Base-by-base conservation (phyloP, 106 monocot species). In the Phalaenopsis aphrodite region DNA sequence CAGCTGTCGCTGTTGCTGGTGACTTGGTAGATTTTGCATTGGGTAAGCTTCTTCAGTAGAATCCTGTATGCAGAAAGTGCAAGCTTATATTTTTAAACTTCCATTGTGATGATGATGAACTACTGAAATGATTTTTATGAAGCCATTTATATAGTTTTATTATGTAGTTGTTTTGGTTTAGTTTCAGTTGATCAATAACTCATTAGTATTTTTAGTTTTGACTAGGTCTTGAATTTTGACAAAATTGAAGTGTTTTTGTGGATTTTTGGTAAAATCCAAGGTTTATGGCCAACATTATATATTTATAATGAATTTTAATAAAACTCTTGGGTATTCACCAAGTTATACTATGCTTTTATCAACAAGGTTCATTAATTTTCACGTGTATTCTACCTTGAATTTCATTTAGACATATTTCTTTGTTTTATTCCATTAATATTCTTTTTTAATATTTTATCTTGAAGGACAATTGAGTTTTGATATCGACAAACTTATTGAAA, bases 1-100 rank as follows among this genome's bases (percentile, higher is more conserved):
- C 99, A 73, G 95, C 95, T 76, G 95, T 91, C 55, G 88, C 93
- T 81, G 93, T 95, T 81, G 89, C 95, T 81, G 80, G 86, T 75
- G 89, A 83, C 48, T 39, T 95, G 18, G 99, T 93, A 23, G 99
- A 99, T 56, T 90, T 99, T 49, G 79, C 99, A 14, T 86, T 99
- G 75, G 99, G 99, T 95, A 78, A 85, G 91, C 47, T 85, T 74
- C 23, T 76, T 23, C 37, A 74, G 43, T 36, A 7, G 1, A 45
- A 5, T 74, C n/a, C 45, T 74, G 19, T 42, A 42, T 43, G 36
- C 21, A 8, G 45, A 2, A 74, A 74, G 2, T 42, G 19, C n/a
- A 8, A 16, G n/a, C 43, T 74, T 12, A 43, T 21, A 5, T 57
- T 61, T 69, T 69, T 69, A 38, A 9, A 38, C 69, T 69, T 69